Evolutionary conservation across 352 stramenopile species (phyloP), one percentile per base, ranked within the genome.

Genomic region (Phytophthora megakarya): DNA sequence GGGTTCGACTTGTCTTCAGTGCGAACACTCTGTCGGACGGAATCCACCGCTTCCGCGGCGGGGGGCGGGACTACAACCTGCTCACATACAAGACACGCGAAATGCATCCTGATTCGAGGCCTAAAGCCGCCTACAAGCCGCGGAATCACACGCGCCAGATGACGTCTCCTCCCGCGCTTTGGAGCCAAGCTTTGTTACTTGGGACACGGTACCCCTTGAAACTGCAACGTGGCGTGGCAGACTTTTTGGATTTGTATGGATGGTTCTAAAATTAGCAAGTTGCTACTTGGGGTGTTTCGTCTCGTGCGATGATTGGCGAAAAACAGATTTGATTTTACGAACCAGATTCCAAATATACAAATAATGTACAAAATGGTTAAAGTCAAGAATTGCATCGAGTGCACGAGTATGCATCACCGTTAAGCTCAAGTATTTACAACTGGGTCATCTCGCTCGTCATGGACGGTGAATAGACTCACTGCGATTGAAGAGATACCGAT

Each of bases 31-130:
- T 72, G 42, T 21, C n/a, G 49, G 23, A 13, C 19, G 28, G 0
- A 22, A 44, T 19, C 22, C 26, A 5, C 12, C 22, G 51, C 43
- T 51, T 72, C 51, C 44, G 42, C 57, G 58, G 54, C 55, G 22
- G 19, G 35, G 9, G 16, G 5, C 12, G 33, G 47, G 39, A 13
- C 12, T 18, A 81, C 38, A 12, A 68, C 44, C 39, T 75, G 45
- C 39, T 78, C 66, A 40, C 78, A 88, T 40, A 60, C 51, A 47
- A 88, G 65, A 67, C 78, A 88, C 46, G 70, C 70, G 25, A 81
- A 59, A 9, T 70, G 21, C 78, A 88, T 88, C 32, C 15, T 40
- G 19, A 1, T 18, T 18, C 2, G 30, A 42, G 18, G 10, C 7
- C 21, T 23, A 37, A 22, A 21, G 13, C 22, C 35, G 5, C 21